phyloP scores from a whole-genome alignment of 1,284 basidiomycete genomes.

The Ganoderma lucidum region DNA sequence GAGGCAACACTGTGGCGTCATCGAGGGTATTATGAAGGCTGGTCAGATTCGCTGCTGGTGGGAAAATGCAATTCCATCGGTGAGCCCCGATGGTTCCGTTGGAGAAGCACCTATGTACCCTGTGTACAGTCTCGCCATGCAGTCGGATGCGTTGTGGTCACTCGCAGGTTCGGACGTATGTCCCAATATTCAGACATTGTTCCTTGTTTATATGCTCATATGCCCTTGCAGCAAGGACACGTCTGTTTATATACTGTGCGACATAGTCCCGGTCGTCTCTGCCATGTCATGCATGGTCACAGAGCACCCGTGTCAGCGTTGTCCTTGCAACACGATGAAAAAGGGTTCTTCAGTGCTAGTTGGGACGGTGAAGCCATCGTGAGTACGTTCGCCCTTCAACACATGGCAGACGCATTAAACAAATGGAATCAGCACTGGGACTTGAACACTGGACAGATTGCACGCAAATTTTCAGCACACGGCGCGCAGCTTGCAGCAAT shows the following conservation, averaged over 20 bases:
- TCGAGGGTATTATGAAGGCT: conserved; percentile 92
- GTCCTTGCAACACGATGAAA: conserved; percentile 82
- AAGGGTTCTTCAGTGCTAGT: conserved; percentile 88
- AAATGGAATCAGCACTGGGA: conserved; percentile 89
- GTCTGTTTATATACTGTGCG: conserved; percentile 94
- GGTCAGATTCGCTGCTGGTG: conserved; percentile 92
- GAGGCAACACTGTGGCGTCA: conserved; percentile 87
- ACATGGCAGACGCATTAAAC: not conserved
- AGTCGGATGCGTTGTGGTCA: conserved; percentile 91
- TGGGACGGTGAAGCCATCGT: conserved; percentile 95
- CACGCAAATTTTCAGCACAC: conserved; percentile 84
- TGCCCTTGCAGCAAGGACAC: conserved; percentile 68
- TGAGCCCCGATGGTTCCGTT: conserved; percentile 41
- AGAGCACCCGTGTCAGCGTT: conserved; percentile 89
- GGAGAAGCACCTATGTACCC: conserved; percentile 68
- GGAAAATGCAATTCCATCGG: conserved; percentile 68
- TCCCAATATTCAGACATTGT: conserved; percentile 16
- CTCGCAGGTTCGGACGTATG: conserved; percentile 86
- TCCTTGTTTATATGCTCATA: conserved; percentile 11
- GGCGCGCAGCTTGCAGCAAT: conserved; percentile 89
- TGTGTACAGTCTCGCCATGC: conserved; percentile 88
- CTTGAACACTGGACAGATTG: conserved; percentile 87
- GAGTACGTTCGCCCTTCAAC: conserved; percentile 44
- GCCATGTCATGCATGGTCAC: conserved; percentile 79
- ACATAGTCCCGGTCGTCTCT: conserved; percentile 87